These are phyloP conservation scores for Schizosaccharomyces octosporus DNA, from an alignment of 805 yeast species.

Conservation along the genomic window DNA sequence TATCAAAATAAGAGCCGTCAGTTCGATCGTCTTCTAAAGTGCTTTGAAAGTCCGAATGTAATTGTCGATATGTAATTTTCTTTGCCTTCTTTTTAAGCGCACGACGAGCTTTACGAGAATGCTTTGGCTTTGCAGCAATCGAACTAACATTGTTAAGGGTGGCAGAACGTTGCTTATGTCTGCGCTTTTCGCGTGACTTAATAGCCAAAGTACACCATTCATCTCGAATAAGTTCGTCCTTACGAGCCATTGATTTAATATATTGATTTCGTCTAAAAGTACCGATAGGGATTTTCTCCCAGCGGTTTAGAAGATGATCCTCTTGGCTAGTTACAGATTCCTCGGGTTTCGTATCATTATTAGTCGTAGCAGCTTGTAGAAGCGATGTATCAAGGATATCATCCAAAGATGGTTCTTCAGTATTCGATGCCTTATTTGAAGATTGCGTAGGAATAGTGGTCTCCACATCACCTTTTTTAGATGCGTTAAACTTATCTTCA, in stretches of 20 bases:
- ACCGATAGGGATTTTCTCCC: slow-evolving; percentile 1
- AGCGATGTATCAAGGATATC: slow-evolving; percentile 2
- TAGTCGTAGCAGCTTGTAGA: not conserved
- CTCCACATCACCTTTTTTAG: not conserved
- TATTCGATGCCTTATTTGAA: not conserved
- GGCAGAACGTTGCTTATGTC: not conserved
- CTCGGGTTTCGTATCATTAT: not conserved
- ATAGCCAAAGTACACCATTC: not conserved
- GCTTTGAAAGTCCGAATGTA: not conserved
- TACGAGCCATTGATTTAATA: not conserved
- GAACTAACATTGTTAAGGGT: not conserved
- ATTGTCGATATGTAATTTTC: not conserved
- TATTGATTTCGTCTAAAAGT: not conserved
- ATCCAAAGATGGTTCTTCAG: not conserved
- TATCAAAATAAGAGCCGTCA: not conserved
- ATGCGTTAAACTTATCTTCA: not conserved
- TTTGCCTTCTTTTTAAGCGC: not conserved
- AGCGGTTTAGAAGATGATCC: not conserved
- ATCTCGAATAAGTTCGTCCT: not conserved
- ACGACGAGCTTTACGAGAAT: not conserved
- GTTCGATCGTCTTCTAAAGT: not conserved
- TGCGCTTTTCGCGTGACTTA: not conserved
- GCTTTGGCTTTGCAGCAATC: not conserved
- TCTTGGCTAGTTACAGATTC: not conserved
- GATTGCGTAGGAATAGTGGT: too few species aligned